A percentile compares a stretch with the other conserved stretches of the same genome.
Conservation (phyloP, 2,329 filamentous ascomycete genomes). For the Penicillium digitatum region DNA sequence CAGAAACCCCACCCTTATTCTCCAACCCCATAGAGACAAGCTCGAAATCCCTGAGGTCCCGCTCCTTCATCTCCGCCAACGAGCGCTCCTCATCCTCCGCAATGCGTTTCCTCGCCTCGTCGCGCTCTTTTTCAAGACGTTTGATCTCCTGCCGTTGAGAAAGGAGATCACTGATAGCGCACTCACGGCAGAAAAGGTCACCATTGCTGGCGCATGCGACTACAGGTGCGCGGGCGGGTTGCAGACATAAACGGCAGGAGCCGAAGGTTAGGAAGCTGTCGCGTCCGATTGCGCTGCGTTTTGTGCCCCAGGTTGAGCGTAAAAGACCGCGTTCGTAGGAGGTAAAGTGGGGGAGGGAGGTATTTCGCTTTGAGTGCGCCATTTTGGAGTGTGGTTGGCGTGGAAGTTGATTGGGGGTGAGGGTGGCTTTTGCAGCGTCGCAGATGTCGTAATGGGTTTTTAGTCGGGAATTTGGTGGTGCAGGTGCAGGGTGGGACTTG, state of each 20-base stretch:
- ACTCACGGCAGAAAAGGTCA: conserved; percentile 94
- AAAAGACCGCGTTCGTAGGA: conserved; percentile 82
- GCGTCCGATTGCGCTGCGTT: conserved; percentile 76
- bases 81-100: conserved; percentile 57
- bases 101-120: conserved; percentile 59
- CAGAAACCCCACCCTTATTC: conserved; percentile 14
- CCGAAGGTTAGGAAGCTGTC: conserved; percentile 92
- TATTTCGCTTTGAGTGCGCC: conserved; percentile 71
- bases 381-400: conserved; percentile 24
- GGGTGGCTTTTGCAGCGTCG: background rate
- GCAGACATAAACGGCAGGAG: conserved; percentile 81
- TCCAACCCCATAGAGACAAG: conserved; percentile 67
- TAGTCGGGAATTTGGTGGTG: background rate
- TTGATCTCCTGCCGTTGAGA: conserved; percentile 90
- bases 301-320: conserved; percentile 75
- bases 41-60: conserved; percentile 79
- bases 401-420: background rate
- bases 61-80: conserved; percentile 65
- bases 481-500: background rate
- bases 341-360: conserved; percentile 88
- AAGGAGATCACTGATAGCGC: conserved; percentile 84
- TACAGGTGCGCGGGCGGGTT: conserved; percentile 75
- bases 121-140: conserved; percentile 64
- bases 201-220: conserved; percentile 74
- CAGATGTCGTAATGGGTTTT: conserved; percentile 5